These are phyloP conservation scores for Entamoeba histolytica DNA, from an alignment of 208 protist species.

Conservation along the genomic window DNA sequence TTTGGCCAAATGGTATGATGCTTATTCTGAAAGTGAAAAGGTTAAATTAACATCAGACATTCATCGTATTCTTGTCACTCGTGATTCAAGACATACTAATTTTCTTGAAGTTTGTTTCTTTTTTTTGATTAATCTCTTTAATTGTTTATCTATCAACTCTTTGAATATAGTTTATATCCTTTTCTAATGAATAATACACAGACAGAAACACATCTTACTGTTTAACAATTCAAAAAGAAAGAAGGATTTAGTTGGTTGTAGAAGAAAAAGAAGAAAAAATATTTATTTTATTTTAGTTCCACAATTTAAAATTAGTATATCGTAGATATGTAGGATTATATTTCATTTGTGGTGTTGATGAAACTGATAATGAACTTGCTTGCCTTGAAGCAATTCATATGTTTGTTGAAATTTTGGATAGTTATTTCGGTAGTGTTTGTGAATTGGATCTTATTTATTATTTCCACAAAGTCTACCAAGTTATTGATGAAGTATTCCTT, in stretches of 20 bases:
- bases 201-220: too few relatives aligned
- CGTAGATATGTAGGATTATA: constrained; percentile 93
- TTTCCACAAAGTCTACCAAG: constrained; percentile 69
- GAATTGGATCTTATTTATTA: constrained; percentile 93
- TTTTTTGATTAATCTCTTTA: too few relatives aligned
- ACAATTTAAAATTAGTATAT: constrained; percentile 81
- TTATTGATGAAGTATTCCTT: constrained; percentile 89
- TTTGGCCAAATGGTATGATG: constrained; percentile 85
- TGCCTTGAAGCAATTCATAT: constrained; percentile 89
- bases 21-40: constrained; percentile 71
- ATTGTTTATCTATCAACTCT: too few relatives aligned
- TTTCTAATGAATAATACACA: too few relatives aligned
- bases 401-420: constrained; percentile 74
- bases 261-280: too few relatives aligned
- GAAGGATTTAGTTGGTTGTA: too few relatives aligned
- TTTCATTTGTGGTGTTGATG: constrained; percentile 87
- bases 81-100: neutral
- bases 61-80: constrained; percentile 15
- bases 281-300: constrained; percentile 32
- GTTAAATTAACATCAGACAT: constrained; percentile 70
- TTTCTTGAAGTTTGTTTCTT: neutral
- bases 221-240: too few relatives aligned
- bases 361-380: constrained; percentile 84
- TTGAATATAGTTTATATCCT: too few relatives aligned
- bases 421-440: constrained; percentile 96